A percentile compares a stretch with the other conserved stretches of the same genome.
phyloP scores from a whole-genome alignment of 331 rosid genomes.

The Arachis monticola region DNA sequence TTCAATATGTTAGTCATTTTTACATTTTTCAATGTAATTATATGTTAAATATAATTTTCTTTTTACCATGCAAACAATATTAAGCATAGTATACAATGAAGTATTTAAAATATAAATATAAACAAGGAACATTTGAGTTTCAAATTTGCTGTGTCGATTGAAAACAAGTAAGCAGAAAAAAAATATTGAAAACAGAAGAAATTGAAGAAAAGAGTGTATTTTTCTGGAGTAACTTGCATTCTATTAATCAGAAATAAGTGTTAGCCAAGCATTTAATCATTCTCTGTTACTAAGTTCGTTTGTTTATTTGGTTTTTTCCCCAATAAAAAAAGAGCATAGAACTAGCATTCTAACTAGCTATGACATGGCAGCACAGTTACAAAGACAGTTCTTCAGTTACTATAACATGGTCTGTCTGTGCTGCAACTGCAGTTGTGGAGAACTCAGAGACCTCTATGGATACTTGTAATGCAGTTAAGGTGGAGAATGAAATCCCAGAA shows the following conservation, averaged over 20 bases:
- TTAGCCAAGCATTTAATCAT: not conserved
- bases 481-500: slow-evolving; percentile 39
- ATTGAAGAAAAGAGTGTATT: not conserved
- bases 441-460: slow-evolving; percentile 20
- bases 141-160: not conserved
- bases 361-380: too few species aligned
- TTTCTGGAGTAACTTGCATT: not conserved
- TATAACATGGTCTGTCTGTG: not conserved
- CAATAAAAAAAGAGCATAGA: not conserved
- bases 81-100: too few species aligned
- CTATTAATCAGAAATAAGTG: not conserved
- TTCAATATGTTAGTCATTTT: too few species aligned
- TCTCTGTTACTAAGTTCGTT: not conserved
- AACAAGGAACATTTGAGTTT: not conserved
- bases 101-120: too few species aligned
- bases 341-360: not conserved
- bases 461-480: slow-evolving; percentile 17
- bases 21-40: too few species aligned
- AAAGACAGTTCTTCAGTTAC: not conserved
- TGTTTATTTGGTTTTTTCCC: too few species aligned
- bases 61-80: too few species aligned
- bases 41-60: too few species aligned
- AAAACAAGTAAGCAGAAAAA: not conserved
- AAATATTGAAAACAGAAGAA: not conserved
- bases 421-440: not conserved